A percentile compares a stretch with the other conserved stretches of the same genome.
Conservation (phyloP, 2,329 filamentous ascomycete species). For the Aspergillus ruber region DNA sequence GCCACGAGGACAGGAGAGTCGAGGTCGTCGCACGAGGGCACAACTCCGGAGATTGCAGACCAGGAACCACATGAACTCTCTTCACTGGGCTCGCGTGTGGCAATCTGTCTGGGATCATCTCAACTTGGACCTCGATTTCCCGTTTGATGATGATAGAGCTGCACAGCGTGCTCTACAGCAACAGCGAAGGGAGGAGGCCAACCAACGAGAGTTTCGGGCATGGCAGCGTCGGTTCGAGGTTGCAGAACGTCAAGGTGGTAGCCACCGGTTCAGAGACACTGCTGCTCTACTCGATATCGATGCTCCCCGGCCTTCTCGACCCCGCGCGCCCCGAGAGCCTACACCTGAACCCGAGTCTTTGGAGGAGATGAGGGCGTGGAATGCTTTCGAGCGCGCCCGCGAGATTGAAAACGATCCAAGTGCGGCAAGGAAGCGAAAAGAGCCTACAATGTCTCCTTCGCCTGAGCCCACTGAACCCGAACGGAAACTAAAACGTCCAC, state of each 20-base stretch:
- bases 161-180: slow-evolving; percentile 52
- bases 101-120: slow-evolving; percentile 77
- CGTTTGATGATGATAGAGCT: slow-evolving; percentile 68
- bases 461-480: slow-evolving; percentile 61
- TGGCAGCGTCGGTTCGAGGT: slow-evolving; percentile 83
- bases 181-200: slow-evolving; percentile 41
- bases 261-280: slow-evolving; percentile 64
- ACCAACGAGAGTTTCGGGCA: slow-evolving; percentile 55
- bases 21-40: slow-evolving; percentile 42
- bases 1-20: slow-evolving; percentile 36
- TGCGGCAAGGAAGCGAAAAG: slow-evolving; percentile 45
- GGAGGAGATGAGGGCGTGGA: slow-evolving; percentile 82
- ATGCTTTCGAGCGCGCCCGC: slow-evolving; percentile 77
- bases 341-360: slow-evolving; percentile 61
- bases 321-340: slow-evolving; percentile 31
- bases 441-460: slow-evolving; percentile 71
- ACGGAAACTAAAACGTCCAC: slow-evolving; percentile 78
- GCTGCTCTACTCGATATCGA: slow-evolving; percentile 54
- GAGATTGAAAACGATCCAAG: slow-evolving; percentile 53
- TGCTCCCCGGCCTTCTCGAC: slow-evolving; percentile 34
- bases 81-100: slow-evolving; percentile 75
- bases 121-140: slow-evolving; percentile 75
- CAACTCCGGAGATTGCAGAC: slow-evolving; percentile 38
- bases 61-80: slow-evolving; percentile 37
- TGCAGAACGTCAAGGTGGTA: slow-evolving; percentile 70